A percentile compares a stretch with the other conserved stretches of the same genome.
These are phyloP conservation scores for Ceratobasidium sp. DNA, from an alignment of 1,284 basidiomycete species.

Conservation along the genomic window DNA sequence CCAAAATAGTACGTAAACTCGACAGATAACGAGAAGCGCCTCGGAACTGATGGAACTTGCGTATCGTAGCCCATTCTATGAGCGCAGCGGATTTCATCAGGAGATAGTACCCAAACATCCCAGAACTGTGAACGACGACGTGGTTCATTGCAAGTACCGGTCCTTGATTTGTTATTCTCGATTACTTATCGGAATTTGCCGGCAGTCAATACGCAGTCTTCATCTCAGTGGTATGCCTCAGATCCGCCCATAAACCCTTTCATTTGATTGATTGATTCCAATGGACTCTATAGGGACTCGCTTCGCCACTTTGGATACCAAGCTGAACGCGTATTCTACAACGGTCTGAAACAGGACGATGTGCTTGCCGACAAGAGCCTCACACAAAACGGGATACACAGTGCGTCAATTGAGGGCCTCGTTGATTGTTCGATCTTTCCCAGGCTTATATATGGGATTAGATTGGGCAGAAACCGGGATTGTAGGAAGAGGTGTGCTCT, in stretches of 20 bases:
- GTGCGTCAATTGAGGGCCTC: background rate
- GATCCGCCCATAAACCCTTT: slow-evolving; percentile 44
- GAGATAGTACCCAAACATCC: slow-evolving; percentile 14
- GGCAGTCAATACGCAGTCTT: slow-evolving; percentile 51
- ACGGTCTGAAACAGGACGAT: slow-evolving; percentile 44
- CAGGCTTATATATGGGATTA: slow-evolving; percentile 37
- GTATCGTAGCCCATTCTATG: slow-evolving; percentile 16
- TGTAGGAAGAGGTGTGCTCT: slow-evolving; percentile 51
- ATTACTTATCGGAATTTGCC: slow-evolving; percentile 45
- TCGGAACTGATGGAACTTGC: background rate
- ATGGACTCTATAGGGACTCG: slow-evolving; percentile 40
- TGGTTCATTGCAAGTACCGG: slow-evolving; percentile 15
- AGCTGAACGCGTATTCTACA: slow-evolving; percentile 46
- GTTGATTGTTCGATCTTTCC: background rate
- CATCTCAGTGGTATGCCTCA: slow-evolving; percentile 53
- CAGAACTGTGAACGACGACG: slow-evolving; percentile 28
- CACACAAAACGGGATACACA: slow-evolving; percentile 42
- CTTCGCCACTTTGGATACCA: slow-evolving; percentile 39
- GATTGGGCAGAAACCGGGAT: slow-evolving; percentile 52
- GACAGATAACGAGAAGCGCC: no score
- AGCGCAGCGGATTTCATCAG: slow-evolving; percentile 26
- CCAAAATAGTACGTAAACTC: slow-evolving; percentile 28
- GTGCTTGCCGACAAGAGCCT: slow-evolving; percentile 41
- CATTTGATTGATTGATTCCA: background rate
- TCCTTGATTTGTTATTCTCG: background rate